Base-by-base conservation (phyloP, 2,329 filamentous ascomycete genomes). In the Penicillium oxalicum region DNA sequence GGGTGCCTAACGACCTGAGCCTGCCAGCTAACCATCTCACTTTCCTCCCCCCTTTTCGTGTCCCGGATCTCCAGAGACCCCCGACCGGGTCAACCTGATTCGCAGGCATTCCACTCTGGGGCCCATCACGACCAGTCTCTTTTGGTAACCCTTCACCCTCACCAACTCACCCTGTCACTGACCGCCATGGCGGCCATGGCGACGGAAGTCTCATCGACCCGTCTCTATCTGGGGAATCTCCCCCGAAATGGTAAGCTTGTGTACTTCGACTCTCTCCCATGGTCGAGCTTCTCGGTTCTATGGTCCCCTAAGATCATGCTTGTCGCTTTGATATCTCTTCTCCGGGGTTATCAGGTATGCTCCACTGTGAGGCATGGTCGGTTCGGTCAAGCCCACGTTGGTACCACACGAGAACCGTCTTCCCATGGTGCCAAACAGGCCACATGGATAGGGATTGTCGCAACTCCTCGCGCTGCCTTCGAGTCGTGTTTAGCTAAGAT, bases 161-260 rank as follows among this genome's bases (percentile, higher is more conserved):
- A 5, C 7, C 12, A 27, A 29, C 26, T 18, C 36, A 38, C 49
- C 43, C 18, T 27, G 45, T 44, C 29, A 47, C 40, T 49, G 13
- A 52, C 48, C 63, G 55, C 59, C 62, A 90, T 89, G 82, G 29
- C 29, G 29, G 29, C 29, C 29, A 32, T 32, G 29, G 29, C 29
- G 29, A 86, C 83, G 65, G 89, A 95, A 76, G 91, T 96, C 61
- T 95, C 90, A 56, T 86, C 87, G 61, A 97, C 91, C 68, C 84
- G 93, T 76, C 87, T 97, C 62, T 98, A 97, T 77, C 78, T 97
- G 76, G 91, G 91, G 74, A 97, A 97, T 77, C 86, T 98, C 71
- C 91, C 93, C 73, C 88, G 90, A 74, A 89, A 88, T 79, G 90
- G 91, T 95, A 83, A 77, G 86, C 67, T 66, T 62, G 61, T 62